Evolutionary conservation across 2,329 filamentous ascomycete genomes (phyloP), one percentile per base, ranked within the genome.

Genomic region (Aspergillus fijiensis): DNA sequence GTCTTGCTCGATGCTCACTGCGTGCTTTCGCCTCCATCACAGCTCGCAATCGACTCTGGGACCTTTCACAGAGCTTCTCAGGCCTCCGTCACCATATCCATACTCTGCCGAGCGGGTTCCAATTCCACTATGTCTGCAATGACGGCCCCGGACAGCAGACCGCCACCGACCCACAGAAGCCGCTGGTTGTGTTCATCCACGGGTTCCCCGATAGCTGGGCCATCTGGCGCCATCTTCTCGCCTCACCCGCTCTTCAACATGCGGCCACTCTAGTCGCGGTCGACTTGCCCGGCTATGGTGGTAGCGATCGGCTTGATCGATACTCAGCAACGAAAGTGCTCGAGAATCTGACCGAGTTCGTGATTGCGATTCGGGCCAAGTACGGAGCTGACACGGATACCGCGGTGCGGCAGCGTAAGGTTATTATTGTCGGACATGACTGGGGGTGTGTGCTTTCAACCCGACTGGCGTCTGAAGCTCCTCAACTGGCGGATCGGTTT

Each of bases 161-260:
- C 58, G 21, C 62, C 45, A 19, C 57, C 58, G 65, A 61, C 23
- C 49, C 49, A 21, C 61, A 64, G 11, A 76, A 72, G 55, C 75
- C 77, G 0, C 69, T 86, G 16, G 76, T 84, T 25, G 77, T 86
- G 47, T 82, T 86, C 65, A 73, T 86, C 19, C 84, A 87, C 69
- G 84, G 85, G 42, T 87, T 85, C 60, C 85, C 85, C 6, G 84
- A 87, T 65, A 85, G 83, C 58, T 85, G 78, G 72, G 76, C 80
- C 11, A 72, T 86, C 55, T 87, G 83, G 82, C 77, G 78, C 50
- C 73, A 80, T 54, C 70, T 84, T 25, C 71, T 86, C 21, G 70
- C 71, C 45, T 80, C 79, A 0, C 60, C 74, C 9, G 65, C 72
- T 10, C 66, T 80, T 10, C 70, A 73, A 27, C 60, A 75, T 27